These are phyloP conservation scores for Amaranthus tricolor DNA, from an alignment of 179 eudicot genomes.

Conservation along the genomic window DNA sequence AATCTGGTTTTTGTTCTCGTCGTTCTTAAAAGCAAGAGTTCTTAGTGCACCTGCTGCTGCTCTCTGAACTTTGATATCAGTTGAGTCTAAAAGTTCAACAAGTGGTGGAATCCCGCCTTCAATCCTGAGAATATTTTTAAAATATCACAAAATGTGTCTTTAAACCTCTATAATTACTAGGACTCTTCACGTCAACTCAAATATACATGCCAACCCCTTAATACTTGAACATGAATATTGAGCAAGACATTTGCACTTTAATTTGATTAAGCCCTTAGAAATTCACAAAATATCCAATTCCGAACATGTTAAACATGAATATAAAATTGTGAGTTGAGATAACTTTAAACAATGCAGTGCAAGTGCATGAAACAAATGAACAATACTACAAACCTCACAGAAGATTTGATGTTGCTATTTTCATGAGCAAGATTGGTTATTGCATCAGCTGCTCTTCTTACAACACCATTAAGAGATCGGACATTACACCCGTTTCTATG, in stretches of 20 bases:
- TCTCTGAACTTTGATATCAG: conserved; percentile 75
- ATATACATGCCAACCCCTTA: too few species aligned
- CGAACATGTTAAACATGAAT: too few species aligned
- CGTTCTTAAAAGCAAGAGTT: conserved; percentile 88
- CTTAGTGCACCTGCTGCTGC: conserved; percentile 94
- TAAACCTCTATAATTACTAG: too few species aligned
- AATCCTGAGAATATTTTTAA: conserved; percentile 32
- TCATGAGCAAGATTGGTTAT: conserved; percentile 95
- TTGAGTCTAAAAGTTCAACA: conserved; percentile 66
- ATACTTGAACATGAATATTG: too few species aligned
- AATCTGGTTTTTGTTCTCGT: conserved; percentile 93
- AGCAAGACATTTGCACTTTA: too few species aligned
- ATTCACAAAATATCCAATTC: too few species aligned
- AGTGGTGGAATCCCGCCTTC: conserved; percentile 93
- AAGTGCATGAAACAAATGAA: background rate
- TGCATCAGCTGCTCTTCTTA: conserved; percentile 89
- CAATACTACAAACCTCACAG: conserved; percentile 54
- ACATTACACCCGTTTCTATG: conserved; percentile 40
- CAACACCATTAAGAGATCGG: conserved; percentile 63
- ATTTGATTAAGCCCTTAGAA: too few species aligned
- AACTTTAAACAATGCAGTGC: too few species aligned
- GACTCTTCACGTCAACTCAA: too few species aligned
- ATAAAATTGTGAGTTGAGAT: too few species aligned
- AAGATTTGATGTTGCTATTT: conserved; percentile 65
- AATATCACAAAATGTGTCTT: background rate